Conservation (phyloP, 768 basidiomycete genomes). For the Suillus subaureus region DNA sequence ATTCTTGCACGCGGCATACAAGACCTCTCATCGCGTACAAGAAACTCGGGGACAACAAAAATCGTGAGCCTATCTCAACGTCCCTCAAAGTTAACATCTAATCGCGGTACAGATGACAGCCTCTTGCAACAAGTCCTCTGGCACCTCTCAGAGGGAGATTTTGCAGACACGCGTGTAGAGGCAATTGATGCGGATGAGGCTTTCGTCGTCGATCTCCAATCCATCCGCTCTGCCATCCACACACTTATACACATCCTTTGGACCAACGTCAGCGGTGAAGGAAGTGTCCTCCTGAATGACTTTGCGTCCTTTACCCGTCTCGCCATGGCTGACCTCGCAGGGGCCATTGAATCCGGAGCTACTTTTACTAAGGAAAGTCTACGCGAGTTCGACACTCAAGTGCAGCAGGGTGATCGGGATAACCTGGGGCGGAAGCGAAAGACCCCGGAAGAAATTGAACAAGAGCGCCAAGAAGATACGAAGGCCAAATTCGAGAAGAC, state of each 20-base stretch:
- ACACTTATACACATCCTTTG: constrained; percentile 55
- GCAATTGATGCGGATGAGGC: constrained; percentile 47
- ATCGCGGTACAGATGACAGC: constrained; percentile 52
- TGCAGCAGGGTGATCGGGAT: constrained; percentile 63
- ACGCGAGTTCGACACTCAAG: constrained; percentile 56
- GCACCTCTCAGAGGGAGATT: constrained; percentile 61
- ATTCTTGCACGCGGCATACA: constrained; percentile 52
- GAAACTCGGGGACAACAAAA: constrained; percentile 54
- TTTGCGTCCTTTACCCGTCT: constrained; percentile 67
- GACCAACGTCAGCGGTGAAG: constrained; percentile 54
- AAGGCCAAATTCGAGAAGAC: constrained; percentile 63
- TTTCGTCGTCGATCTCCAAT: constrained; percentile 49
- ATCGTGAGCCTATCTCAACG: constrained; percentile 42
- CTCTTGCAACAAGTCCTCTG: constrained; percentile 66
- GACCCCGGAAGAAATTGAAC: constrained; percentile 43
- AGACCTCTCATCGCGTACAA: constrained; percentile 61
- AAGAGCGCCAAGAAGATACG: constrained; percentile 42
- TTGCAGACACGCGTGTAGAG: constrained; percentile 40
- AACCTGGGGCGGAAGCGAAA: constrained; percentile 55
- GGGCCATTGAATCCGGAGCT: constrained; percentile 56
- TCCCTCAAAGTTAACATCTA: background rate
- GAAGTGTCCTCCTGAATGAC: constrained; percentile 56
- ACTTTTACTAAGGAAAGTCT: constrained; percentile 52
- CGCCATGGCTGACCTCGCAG: constrained; percentile 67
- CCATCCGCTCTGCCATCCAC: constrained; percentile 51